Percentiles rank a stretch among this genome's conserved stretches.
Conservation (phyloP, 2,329 filamentous ascomycete genomes). For the Fusarium albidum region DNA sequence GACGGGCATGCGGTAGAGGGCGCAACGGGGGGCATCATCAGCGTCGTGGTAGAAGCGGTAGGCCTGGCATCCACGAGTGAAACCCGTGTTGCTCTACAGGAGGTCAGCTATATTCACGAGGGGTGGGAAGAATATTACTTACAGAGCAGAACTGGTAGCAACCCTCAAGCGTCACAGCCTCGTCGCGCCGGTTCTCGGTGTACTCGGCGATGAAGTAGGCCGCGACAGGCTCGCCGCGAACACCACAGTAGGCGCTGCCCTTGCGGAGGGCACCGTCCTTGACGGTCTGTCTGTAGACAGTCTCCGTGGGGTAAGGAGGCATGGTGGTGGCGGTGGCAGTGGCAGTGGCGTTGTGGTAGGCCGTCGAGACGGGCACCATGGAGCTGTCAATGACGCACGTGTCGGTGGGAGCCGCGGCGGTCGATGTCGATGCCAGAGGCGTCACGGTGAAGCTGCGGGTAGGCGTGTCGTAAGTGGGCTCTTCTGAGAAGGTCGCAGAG, state of each 20-base stretch:
- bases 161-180: slow-evolving; percentile 48
- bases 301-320: slow-evolving; percentile 36
- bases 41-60: slow-evolving; percentile 47
- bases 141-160: slow-evolving; percentile 54
- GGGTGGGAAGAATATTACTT: slow-evolving; percentile 18
- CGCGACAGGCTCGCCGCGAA: slow-evolving; percentile 47
- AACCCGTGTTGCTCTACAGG: slow-evolving; percentile 42
- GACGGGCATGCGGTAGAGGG: slow-evolving; percentile 46
- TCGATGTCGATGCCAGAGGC: slow-evolving; percentile 5
- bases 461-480: slow-evolving; percentile 6
- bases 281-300: slow-evolving; percentile 41
- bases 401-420: slow-evolving; percentile 9
- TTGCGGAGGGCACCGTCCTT: slow-evolving; percentile 43
- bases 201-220: slow-evolving; percentile 51
- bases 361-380: slow-evolving; percentile 43
- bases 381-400: slow-evolving; percentile 46
- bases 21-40: slow-evolving; percentile 45
- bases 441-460: slow-evolving; percentile 15
- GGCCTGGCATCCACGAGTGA: slow-evolving; percentile 45
- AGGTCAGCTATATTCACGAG: not conserved
- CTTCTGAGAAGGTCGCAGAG: slow-evolving; percentile 1
- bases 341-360: slow-evolving; percentile 34
- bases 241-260: slow-evolving; percentile 47
- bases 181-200: slow-evolving; percentile 44
- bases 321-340: slow-evolving; percentile 35